These are phyloP conservation scores for Apiotrichum gamsii DNA, from an alignment of 1,284 basidiomycete genomes.

Conservation along the genomic window DNA sequence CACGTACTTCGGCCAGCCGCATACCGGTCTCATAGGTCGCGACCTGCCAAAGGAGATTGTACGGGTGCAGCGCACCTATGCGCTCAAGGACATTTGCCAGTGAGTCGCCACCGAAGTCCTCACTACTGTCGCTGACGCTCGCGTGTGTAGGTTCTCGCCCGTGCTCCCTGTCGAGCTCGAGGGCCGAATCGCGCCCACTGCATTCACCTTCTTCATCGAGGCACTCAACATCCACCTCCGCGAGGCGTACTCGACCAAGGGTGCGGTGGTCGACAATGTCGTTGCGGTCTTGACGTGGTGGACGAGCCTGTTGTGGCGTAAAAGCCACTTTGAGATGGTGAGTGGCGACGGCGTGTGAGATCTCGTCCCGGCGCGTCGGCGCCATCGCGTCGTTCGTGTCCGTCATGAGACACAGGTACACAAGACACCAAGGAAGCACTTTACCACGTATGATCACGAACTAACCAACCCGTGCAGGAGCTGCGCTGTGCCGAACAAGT, in stretches of 20 bases:
- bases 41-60: slow-evolving; percentile 47
- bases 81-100: slow-evolving; percentile 46
- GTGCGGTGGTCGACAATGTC: slow-evolving; percentile 47
- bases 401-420: no score
- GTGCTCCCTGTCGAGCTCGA: slow-evolving; percentile 49
- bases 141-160: slow-evolving; percentile 39
- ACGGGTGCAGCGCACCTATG: slow-evolving; percentile 49
- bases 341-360: no score
- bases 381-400: no score
- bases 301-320: slow-evolving; percentile 44
- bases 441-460: not conserved
- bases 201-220: slow-evolving; percentile 45
- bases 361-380: no score
- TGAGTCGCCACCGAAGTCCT: slow-evolving; percentile 18
- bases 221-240: slow-evolving; percentile 44
- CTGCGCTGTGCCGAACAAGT: slow-evolving; percentile 38
- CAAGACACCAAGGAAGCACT: no score
- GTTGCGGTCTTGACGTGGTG: slow-evolving; percentile 48
- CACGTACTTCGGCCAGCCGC: slow-evolving; percentile 30
- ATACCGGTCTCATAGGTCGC: slow-evolving; percentile 32
- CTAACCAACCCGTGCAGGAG: slow-evolving; percentile 27
- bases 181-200: slow-evolving; percentile 37
- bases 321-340: slow-evolving; percentile 48
- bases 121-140: not conserved
- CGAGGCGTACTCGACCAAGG: slow-evolving; percentile 44